Evolutionary conservation across 1,284 basidiomycete genomes (phyloP).

Genomic region (Pseudozyma pruni): DNA sequence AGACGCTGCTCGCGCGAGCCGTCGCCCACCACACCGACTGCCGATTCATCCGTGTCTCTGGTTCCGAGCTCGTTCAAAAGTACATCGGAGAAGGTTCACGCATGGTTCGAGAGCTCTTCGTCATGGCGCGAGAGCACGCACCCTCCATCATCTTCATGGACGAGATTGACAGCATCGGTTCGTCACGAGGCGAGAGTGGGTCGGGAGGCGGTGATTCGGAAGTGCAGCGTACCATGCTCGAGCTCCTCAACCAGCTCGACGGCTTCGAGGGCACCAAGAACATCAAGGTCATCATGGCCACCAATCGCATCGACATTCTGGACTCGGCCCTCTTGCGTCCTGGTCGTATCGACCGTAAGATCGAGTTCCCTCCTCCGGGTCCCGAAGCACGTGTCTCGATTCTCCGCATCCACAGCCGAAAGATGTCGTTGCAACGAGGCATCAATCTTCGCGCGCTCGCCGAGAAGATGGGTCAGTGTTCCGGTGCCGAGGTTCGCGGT

Average conservation of each 20-base stretch:
- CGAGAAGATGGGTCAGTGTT: slow-evolving; percentile 99
- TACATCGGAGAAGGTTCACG: slow-evolving; percentile 97
- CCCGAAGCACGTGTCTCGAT: slow-evolving; percentile 97
- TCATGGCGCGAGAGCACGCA: slow-evolving; percentile 98
- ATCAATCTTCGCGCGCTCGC: slow-evolving; percentile 94
- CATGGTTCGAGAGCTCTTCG: slow-evolving; percentile 84
- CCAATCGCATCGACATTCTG: slow-evolving; percentile 97
- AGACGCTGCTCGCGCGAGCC: slow-evolving; percentile 66
- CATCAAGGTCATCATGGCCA: slow-evolving; percentile 99
- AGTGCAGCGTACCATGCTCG: slow-evolving; percentile 97
- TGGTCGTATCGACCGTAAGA: slow-evolving; percentile 97
- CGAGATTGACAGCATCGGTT: slow-evolving; percentile 98
- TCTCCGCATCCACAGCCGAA: slow-evolving; percentile 94
- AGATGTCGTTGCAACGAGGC: slow-evolving; percentile 98
- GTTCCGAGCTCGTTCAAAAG: slow-evolving; percentile 96
- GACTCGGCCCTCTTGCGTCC: slow-evolving; percentile 93
- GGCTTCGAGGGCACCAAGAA: slow-evolving; percentile 98
- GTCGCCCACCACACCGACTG: slow-evolving; percentile 90
- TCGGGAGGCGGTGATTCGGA: slow-evolving; percentile 83
- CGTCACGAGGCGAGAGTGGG: slow-evolving; percentile 87
- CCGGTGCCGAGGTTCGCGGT: slow-evolving; percentile 95
- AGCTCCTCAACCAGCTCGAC: slow-evolving; percentile 94
- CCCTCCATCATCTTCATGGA: slow-evolving; percentile 99
- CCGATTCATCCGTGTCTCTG: slow-evolving; percentile 95
- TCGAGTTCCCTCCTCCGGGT: slow-evolving; percentile 98